Conservation (phyloP, 2,329 filamentous ascomycete genomes). For the Fusarium gaditjirri region DNA sequence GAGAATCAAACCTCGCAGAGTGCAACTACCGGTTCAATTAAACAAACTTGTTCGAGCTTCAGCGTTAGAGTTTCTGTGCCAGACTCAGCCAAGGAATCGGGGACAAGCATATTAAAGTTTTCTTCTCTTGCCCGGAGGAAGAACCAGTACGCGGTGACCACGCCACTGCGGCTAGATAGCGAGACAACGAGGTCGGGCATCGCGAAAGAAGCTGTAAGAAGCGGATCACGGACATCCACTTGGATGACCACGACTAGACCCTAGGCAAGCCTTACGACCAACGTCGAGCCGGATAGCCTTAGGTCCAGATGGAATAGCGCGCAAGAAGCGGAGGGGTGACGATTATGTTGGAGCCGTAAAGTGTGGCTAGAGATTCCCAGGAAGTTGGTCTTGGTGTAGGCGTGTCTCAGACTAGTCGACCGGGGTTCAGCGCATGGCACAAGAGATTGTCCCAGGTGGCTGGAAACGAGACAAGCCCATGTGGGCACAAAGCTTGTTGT, state of each 20-base stretch:
- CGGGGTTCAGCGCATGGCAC: not conserved
- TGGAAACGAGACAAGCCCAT: conserved; percentile 18
- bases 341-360: conserved; percentile 7
- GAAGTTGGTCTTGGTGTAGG: not conserved
- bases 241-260: conserved; percentile 14
- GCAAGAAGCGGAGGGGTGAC: conserved; percentile 23
- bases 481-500: not conserved
- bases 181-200: conserved; percentile 27
- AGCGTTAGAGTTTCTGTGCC: conserved; percentile 12
- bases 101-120: conserved; percentile 26
- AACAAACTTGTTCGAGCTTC: conserved; percentile 23
- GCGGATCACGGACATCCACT: conserved; percentile 11
- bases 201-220: conserved; percentile 22
- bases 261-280: conserved; percentile 7
- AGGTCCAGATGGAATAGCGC: conserved; percentile 7
- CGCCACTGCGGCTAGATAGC: conserved; percentile 27
- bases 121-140: conserved; percentile 12
- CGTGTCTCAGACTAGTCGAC: conserved; percentile 2
- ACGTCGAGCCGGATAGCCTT: conserved; percentile 7
- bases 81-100: conserved; percentile 1
- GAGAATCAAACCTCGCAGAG: conserved; percentile 1
- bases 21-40: conserved; percentile 15
- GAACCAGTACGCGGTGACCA: conserved; percentile 3
- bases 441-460: conserved; percentile 18
- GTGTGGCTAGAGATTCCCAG: not conserved